Evolutionary conservation across 2,329 filamentous ascomycete genomes (phyloP), one percentile per base, ranked within the genome.

Genomic region (Zarea fungicola): DNA sequence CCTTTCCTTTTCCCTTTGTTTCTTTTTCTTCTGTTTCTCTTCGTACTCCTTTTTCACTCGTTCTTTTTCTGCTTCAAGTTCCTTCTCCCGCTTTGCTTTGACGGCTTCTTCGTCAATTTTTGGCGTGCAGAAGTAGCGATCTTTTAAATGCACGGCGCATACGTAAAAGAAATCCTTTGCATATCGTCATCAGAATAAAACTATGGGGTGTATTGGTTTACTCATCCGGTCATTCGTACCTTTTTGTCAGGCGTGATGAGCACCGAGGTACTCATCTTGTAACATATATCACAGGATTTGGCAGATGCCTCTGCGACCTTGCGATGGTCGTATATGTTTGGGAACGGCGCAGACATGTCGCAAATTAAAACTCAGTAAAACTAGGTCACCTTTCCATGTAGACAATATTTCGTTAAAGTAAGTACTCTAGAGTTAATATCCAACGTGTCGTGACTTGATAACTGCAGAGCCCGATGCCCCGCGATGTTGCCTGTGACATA

Each of bases 231-330:
- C 21, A 25, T 21, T 14, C 35, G 11, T 35, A 93, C 91, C 81
- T 92, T 93, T 61, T 89, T 91, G 60, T 95, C 90, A 1, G 87
- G 81, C 8, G 90, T 95, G 57, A 96, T 88, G 48, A 99, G 74
- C 16, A 97, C 92, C 56, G 85, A 95, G 6, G 84, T 82, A 51
- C 85, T 89, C 8, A 87, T 86, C 68, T 93, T 95, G 74, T 85
- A 95, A 75, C 93, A 97, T 54, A 97, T 82, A 67, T 89, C 86
- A 68, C 93, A 99, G 42, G 88, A 76, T 68, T 88, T 95, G 11
- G 88, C 79, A 1, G 85, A 79, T n/a, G 82, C 79, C 25, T 95
- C 89, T 11, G 90, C 90, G 29, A 97, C 92, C 57, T 83, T 88
- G 42, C 92, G 87, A 55, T 91, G 86, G 55, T 88, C 83, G 70